Conservation (phyloP, 768 basidiomycete genomes). For the Amanita polypyramis region DNA sequence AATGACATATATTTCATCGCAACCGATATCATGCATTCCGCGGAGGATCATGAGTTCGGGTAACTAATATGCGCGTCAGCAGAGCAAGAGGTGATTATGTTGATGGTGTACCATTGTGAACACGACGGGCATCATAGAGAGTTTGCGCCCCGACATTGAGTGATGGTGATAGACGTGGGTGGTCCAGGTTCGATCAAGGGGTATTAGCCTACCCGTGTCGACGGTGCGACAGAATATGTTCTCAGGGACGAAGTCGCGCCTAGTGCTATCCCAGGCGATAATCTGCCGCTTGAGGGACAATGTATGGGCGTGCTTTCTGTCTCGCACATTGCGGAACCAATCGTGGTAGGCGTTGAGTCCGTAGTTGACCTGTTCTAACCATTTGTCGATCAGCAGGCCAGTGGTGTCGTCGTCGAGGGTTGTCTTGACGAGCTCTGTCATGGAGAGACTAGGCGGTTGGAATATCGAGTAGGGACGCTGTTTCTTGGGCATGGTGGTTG, state of each 20-base stretch:
- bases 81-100: conserved; percentile 6
- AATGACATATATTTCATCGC: conserved; percentile 71
- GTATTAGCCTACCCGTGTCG: conserved; percentile 68
- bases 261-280: conserved; percentile 51
- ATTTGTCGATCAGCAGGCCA: conserved; percentile 73
- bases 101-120: conserved; percentile 57
- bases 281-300: conserved; percentile 35
- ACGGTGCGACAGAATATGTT: conserved; percentile 74
- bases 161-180: conserved; percentile 74
- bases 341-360: conserved; percentile 64
- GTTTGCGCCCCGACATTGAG: conserved; percentile 61
- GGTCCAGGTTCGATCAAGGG: conserved; percentile 74
- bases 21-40: conserved; percentile 73
- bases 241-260: conserved; percentile 70
- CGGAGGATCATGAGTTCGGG: conserved; percentile 72
- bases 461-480: conserved; percentile 51
- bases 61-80: conserved; percentile 28
- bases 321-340: conserved; percentile 64
- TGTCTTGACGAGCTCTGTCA: conserved; percentile 73
- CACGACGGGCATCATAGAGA: conserved; percentile 72
- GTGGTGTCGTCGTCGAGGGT: conserved; percentile 69
- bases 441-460: conserved; percentile 53
- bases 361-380: conserved; percentile 60
- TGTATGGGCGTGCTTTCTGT: conserved; percentile 45
- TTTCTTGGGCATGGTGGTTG: conserved; percentile 29